Percentiles rank a stretch among this genome's conserved stretches.
These are phyloP conservation scores for Amanita polypyramis DNA, from an alignment of 768 basidiomycete genomes.

Conservation along the genomic window DNA sequence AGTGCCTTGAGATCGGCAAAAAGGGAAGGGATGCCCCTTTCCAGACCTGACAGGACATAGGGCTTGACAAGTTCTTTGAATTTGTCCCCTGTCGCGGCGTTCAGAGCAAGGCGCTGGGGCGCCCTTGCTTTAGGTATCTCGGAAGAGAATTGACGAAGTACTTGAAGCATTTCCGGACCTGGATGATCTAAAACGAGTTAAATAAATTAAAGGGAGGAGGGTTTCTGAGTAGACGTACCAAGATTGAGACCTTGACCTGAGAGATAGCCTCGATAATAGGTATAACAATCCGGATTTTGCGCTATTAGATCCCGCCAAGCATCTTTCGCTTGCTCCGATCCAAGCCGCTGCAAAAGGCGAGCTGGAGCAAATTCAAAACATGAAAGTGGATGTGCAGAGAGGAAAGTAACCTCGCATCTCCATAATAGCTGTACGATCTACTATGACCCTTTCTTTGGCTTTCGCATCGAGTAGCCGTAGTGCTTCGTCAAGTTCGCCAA, in stretches of 20 bases:
- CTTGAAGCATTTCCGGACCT: slow-evolving; percentile 39
- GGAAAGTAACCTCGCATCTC: slow-evolving; percentile 49
- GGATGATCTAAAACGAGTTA: slow-evolving; percentile 37
- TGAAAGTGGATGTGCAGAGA: slow-evolving; percentile 7
- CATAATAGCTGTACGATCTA: slow-evolving; percentile 61
- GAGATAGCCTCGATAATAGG: slow-evolving; percentile 73
- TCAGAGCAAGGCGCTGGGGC: slow-evolving; percentile 65
- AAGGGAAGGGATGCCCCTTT: slow-evolving; percentile 84
- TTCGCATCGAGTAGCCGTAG: slow-evolving; percentile 52
- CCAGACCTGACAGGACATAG: slow-evolving; percentile 63
- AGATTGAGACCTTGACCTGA: slow-evolving; percentile 52
- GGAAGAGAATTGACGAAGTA: slow-evolving; percentile 48
- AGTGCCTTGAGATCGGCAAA: slow-evolving; percentile 88
- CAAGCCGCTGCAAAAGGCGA: slow-evolving; percentile 61
- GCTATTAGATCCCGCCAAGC: slow-evolving; percentile 77
- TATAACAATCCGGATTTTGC: slow-evolving; percentile 74
- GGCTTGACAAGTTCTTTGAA: slow-evolving; percentile 55
- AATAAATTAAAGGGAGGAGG: slow-evolving; percentile 11
- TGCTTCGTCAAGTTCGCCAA: slow-evolving; percentile 52
- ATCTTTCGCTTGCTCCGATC: slow-evolving; percentile 61
- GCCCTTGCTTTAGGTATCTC: slow-evolving; percentile 61
- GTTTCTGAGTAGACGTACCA: slow-evolving; percentile 31
- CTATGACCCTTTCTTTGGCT: slow-evolving; percentile 52
- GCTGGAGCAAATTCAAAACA: slow-evolving; percentile 33
- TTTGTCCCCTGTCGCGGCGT: slow-evolving; percentile 50